Percentiles rank a stretch among this genome's conserved stretches.
These are phyloP conservation scores for Leccinum griseonigrum DNA, from an alignment of 1,284 basidiomycete genomes.

Conservation along the genomic window DNA sequence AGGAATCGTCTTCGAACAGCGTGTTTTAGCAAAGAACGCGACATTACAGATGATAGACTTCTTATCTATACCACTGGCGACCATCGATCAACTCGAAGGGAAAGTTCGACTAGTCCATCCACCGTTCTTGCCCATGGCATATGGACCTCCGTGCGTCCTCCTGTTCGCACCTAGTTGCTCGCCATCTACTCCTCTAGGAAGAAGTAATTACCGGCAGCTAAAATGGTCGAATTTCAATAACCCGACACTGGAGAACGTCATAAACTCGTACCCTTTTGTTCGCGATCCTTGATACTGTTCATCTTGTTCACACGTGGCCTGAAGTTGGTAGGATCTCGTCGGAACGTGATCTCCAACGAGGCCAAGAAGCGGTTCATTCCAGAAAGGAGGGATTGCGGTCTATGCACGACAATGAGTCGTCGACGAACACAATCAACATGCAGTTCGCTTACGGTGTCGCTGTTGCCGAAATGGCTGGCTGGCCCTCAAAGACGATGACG, in stretches of 20 bases:
- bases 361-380: conserved; percentile 64
- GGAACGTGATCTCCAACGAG: conserved; percentile 92
- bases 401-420: conserved; percentile 8
- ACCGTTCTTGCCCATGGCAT: neutral
- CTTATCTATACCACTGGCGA: conserved; percentile 11
- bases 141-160: neutral
- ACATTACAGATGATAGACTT: neutral
- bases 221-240: conserved; percentile 9
- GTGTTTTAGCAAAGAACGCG: conserved; percentile 7
- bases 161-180: neutral
- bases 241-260: conserved; percentile 1
- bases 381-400: conserved; percentile 53
- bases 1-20: neutral
- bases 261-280: conserved; percentile 77
- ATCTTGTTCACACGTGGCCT: conserved; percentile 93
- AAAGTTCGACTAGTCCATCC: neutral
- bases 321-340: conserved; percentile 94
- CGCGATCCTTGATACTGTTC: conserved; percentile 89
- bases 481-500: conserved; percentile 92
- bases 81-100: conserved; percentile 8
- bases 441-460: conserved; percentile 71
- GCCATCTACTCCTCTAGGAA: conserved; percentile 75
- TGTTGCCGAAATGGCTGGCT: conserved; percentile 79
- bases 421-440: neutral
- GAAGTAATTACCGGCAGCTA: conserved; percentile 82